phyloP scores from a whole-genome alignment of 331 rosid species.

The Malus hybrid region DNA sequence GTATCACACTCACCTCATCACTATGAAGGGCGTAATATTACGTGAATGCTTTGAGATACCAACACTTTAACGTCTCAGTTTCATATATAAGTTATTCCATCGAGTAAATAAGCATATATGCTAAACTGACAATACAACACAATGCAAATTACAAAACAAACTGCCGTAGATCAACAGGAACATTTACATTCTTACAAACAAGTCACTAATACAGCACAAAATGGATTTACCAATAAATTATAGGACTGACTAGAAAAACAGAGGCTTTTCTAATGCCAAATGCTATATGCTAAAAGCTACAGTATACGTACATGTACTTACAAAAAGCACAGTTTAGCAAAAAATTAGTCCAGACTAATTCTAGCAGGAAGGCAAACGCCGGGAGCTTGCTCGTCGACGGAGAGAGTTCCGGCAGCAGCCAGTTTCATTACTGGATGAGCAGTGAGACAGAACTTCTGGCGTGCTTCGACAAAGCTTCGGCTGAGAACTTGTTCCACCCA shows the following conservation, averaged over 20 bases:
- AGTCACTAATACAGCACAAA: slow-evolving; percentile 6
- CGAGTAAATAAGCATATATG: too few species aligned
- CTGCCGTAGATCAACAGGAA: too few species aligned
- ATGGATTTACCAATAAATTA: slow-evolving; percentile 21
- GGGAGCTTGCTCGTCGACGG: slow-evolving; percentile 40
- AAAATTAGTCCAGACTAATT: slow-evolving; percentile 54
- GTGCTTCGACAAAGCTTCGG: slow-evolving; percentile 46
- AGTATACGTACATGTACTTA: slow-evolving; percentile 51
- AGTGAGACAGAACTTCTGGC: slow-evolving; percentile 28
- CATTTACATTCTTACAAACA: not conserved
- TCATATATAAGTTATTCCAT: too few species aligned
- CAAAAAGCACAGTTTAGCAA: slow-evolving; percentile 31
- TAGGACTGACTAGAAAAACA: slow-evolving; percentile 20
- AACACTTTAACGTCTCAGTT: too few species aligned
- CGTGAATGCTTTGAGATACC: too few species aligned
- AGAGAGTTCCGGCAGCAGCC: slow-evolving; percentile 33
- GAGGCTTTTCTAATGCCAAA: slow-evolving; percentile 21
- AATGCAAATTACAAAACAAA: too few species aligned
- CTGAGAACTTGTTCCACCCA: slow-evolving; percentile 69
- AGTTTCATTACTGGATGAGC: slow-evolving; percentile 36
- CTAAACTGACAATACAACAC: too few species aligned
- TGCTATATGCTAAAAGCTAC: slow-evolving; percentile 48
- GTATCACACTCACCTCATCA: too few species aligned
- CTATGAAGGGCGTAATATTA: too few species aligned
- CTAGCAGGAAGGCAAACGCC: slow-evolving; percentile 74